phyloP scores from a whole-genome alignment of 768 basidiomycete genomes.

The Cystobasidium onofrii region DNA sequence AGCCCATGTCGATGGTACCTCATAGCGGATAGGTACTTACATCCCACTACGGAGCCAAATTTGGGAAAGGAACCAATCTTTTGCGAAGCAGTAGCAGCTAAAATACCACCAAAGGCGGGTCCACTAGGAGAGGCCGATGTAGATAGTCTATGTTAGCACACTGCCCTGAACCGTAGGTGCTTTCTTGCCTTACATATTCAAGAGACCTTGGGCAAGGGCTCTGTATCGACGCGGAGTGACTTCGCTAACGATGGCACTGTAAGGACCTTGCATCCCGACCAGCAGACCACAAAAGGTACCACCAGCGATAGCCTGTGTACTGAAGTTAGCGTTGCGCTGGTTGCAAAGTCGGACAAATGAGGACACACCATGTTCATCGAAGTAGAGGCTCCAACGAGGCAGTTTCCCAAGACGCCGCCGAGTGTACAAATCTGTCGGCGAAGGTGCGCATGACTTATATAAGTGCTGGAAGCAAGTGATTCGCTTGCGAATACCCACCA shows the following conservation, averaged over 20 bases:
- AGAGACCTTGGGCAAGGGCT: background rate
- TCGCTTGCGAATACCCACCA: background rate
- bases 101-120: background rate
- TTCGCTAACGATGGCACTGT: background rate
- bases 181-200: background rate
- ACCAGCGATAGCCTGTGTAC: background rate
- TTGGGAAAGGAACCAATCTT: background rate
- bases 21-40: background rate
- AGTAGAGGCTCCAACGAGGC: background rate
- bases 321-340: background rate
- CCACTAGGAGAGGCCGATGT: background rate
- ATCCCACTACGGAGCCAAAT: background rate
- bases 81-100: background rate
- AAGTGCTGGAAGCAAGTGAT: background rate
- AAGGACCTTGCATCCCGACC: background rate
- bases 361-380: background rate
- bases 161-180: background rate
- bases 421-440: background rate
- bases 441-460: background rate
- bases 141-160: too few species aligned
- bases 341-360: background rate
- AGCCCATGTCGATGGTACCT: background rate
- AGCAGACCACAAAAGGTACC: background rate
- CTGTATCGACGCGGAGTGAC: background rate
- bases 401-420: background rate